These are phyloP conservation scores for Rhododendron kiyosumense DNA, from an alignment of 148 eudicot genomes.

Conservation along the genomic window DNA sequence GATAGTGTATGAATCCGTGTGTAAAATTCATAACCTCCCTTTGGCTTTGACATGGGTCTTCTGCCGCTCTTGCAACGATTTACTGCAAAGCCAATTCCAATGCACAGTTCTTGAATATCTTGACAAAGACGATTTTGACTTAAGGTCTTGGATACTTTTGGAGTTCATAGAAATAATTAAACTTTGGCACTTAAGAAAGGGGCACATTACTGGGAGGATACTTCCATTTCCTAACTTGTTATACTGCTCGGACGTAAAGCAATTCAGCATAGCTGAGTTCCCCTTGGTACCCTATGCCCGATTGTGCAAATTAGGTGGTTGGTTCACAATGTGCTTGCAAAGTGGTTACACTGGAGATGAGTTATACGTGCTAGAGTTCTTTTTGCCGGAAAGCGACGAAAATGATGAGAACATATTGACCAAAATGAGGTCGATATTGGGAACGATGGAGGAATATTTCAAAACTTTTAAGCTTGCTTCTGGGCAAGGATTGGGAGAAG, in stretches of 20 bases:
- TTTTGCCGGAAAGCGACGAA: background rate
- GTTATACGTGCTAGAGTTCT: background rate
- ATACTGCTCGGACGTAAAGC: background rate
- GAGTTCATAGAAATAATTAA: too few species aligned
- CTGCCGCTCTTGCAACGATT: background rate
- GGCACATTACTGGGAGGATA: background rate
- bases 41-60: background rate
- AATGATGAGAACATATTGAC: background rate
- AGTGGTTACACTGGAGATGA: background rate
- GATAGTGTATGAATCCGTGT: background rate
- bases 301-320: background rate
- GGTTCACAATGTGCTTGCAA: constrained; percentile 21
- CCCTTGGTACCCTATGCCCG: constrained; percentile 9
- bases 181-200: background rate
- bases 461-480: background rate
- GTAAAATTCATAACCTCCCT: background rate
- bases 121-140: too few species aligned
- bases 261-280: background rate
- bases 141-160: too few species aligned
- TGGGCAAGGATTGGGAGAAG: background rate
- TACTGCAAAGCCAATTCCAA: background rate
- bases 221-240: background rate
- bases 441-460: background rate
- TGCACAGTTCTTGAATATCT: too few species aligned
- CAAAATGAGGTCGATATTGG: background rate